These are phyloP conservation scores for Rhamnella rubrinervis DNA, from an alignment of 331 rosid species.

Conservation along the genomic window DNA sequence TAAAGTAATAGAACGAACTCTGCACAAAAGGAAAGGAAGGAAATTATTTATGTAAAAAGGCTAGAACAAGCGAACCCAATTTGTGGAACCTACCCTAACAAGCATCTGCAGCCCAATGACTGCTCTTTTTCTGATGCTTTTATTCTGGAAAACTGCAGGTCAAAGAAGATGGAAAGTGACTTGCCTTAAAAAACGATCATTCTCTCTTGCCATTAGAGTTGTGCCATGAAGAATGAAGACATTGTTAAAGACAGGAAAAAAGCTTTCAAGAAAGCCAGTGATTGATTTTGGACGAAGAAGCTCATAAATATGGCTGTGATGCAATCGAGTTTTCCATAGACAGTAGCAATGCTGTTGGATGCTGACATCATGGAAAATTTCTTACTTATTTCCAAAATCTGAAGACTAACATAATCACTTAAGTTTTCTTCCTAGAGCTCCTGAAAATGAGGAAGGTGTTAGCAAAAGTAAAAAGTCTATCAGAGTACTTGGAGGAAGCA, in stretches of 20 bases:
- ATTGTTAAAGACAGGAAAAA: conserved; percentile 77
- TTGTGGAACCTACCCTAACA: conserved; percentile 67
- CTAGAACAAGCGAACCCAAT: conserved; percentile 12
- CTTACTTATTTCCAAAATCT: conserved; percentile 83
- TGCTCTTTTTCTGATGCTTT: conserved; percentile 86
- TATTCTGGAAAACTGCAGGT: conserved; percentile 90
- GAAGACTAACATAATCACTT: conserved; percentile 92
- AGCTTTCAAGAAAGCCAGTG: conserved; percentile 78
- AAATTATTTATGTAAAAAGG: conserved; percentile 16
- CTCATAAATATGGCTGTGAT: conserved; percentile 84
- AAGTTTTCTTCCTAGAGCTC: conserved; percentile 99
- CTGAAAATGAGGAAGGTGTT: conserved; percentile 42
- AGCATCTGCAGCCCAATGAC: conserved; percentile 92
- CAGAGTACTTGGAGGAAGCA: too few species aligned
- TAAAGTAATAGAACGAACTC: conserved; percentile 89
- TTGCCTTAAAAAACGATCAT: too few species aligned
- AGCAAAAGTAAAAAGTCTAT: conserved; percentile 12
- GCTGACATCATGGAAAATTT: conserved; percentile 81
- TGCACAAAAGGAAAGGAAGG: conserved; percentile 45
- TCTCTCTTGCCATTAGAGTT: conserved; percentile 92
- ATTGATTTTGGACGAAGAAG: conserved; percentile 86
- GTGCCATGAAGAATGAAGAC: conserved; percentile 86
- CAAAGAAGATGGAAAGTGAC: conserved; percentile 94
- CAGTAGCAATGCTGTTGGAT: conserved; percentile 80
- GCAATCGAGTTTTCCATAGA: conserved; percentile 91